Evolutionary conservation across 768 basidiomycete species (phyloP).

Genomic region (Daedaleopsis nitida): DNA sequence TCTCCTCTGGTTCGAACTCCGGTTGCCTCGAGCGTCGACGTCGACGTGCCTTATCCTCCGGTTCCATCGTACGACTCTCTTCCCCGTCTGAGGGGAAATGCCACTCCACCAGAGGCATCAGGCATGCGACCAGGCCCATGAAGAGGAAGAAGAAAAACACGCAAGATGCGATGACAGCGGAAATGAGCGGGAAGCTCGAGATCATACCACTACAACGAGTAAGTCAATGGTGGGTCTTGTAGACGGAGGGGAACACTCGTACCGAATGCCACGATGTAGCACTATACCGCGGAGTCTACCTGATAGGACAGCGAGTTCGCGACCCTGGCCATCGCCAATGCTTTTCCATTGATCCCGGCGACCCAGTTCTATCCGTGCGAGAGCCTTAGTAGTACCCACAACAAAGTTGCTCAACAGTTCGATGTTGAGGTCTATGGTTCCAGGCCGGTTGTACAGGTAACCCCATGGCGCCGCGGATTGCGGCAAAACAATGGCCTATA

Average conservation of each 20-base stretch:
- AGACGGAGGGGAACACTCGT: constrained; percentile 21
- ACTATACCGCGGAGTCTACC: constrained; percentile 65
- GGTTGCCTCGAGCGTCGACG: constrained; percentile 18
- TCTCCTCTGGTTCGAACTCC: constrained; percentile 12
- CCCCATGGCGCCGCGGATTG: constrained; percentile 34
- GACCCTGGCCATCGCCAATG: constrained; percentile 67
- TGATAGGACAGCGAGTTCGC: constrained; percentile 68
- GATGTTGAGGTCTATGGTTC: constrained; percentile 50
- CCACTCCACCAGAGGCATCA: constrained; percentile 35
- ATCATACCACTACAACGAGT: constrained; percentile 56
- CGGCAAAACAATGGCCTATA: constrained; percentile 61
- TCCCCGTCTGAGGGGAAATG: constrained; percentile 24
- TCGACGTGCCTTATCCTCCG: constrained; percentile 15
- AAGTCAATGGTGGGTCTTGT: not conserved
- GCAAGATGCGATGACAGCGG: constrained; percentile 44
- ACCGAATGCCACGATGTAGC: constrained; percentile 73
- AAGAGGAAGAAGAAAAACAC: constrained; percentile 39
- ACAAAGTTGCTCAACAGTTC: constrained; percentile 60
- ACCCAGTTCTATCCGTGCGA: constrained; percentile 72
- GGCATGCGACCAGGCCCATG: constrained; percentile 32
- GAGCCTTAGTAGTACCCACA: constrained; percentile 46
- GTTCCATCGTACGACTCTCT: not conserved
- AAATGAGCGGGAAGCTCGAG: constrained; percentile 66
- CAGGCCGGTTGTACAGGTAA: constrained; percentile 43
- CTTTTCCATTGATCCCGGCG: constrained; percentile 73